These are phyloP conservation scores for Hondaea fermentalgiana DNA, from an alignment of 108 stramenopile genomes.

Conservation along the genomic window DNA sequence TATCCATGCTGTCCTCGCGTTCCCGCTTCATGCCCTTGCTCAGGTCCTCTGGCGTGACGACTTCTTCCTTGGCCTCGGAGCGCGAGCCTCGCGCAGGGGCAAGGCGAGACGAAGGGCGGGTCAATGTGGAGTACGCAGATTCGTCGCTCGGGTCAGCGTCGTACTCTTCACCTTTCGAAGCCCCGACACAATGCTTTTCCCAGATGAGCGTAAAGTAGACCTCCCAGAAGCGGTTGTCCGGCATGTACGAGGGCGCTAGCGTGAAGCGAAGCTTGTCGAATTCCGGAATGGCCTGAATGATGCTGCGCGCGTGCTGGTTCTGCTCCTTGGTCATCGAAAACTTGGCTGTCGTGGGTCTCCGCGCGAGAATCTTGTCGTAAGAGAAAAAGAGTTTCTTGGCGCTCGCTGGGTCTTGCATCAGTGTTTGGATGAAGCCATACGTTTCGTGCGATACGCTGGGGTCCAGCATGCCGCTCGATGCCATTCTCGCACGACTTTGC, in stretches of 20 bases:
- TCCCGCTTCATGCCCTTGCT: constrained; percentile 9
- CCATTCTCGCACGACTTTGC: background rate
- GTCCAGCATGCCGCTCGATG: background rate
- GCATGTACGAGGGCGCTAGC: background rate
- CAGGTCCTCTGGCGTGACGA: background rate
- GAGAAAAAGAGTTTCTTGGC: background rate
- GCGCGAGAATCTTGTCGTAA: background rate
- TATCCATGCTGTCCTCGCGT: background rate
- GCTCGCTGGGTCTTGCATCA: background rate
- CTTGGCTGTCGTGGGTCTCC: background rate
- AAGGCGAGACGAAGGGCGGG: background rate
- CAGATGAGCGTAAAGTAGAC: constrained; percentile 6
- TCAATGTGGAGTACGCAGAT: background rate
- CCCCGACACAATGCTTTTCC: background rate
- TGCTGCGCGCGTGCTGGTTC: background rate
- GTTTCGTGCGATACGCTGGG: background rate
- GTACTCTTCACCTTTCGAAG: background rate
- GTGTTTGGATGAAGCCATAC: background rate
- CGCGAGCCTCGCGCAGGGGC: background rate
- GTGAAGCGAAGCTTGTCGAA: background rate
- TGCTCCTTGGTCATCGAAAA: background rate
- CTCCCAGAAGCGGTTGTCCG: background rate
- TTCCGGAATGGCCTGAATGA: background rate
- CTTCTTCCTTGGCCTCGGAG: background rate
- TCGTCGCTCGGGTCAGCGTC: background rate